These are phyloP conservation scores for Phytophthora agathidicida DNA, from an alignment of 352 stramenopile species.

Conservation along the genomic window DNA sequence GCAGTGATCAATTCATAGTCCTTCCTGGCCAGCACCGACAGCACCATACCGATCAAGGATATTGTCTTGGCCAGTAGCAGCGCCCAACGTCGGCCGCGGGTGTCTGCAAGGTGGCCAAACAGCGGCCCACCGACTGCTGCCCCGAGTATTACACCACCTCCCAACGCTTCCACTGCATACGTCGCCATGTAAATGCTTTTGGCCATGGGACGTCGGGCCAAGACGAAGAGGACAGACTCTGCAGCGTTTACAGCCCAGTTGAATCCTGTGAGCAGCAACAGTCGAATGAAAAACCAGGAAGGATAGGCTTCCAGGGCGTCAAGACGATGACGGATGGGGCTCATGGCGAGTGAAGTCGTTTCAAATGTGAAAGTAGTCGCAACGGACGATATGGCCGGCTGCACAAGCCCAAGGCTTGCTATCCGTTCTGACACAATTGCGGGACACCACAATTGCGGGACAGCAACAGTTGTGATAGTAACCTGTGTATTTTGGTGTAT, in stretches of 20 bases:
- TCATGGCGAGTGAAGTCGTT: constrained; percentile 3
- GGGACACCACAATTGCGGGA: no score
- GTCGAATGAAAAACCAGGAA: constrained; percentile 26
- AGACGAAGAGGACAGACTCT: constrained; percentile 40
- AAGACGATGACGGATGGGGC: background rate
- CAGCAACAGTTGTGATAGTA: no score
- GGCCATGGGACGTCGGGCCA: constrained; percentile 26
- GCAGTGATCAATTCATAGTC: constrained; percentile 24
- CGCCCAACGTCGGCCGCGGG: constrained; percentile 20
- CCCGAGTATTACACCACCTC: constrained; percentile 15
- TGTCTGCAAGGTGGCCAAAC: constrained; percentile 31
- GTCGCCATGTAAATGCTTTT: constrained; percentile 24
- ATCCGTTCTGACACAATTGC: no score
- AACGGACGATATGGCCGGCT: no score
- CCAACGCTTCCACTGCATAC: constrained; percentile 25
- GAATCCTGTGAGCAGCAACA: constrained; percentile 28
- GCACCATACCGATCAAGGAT: constrained; percentile 24
- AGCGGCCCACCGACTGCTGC: constrained; percentile 31
- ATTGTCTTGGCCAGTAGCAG: constrained; percentile 30
- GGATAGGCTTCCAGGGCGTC: background rate
- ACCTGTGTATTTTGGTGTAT: no score
- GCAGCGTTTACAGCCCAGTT: constrained; percentile 40
- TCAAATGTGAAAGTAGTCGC: no score
- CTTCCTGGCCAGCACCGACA: constrained; percentile 23
- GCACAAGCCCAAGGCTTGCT: no score